A percentile compares a stretch with the other conserved stretches of the same genome.
These are phyloP conservation scores for Blastocystis sp. DNA, from an alignment of 352 stramenopile species.

Conservation along the genomic window DNA sequence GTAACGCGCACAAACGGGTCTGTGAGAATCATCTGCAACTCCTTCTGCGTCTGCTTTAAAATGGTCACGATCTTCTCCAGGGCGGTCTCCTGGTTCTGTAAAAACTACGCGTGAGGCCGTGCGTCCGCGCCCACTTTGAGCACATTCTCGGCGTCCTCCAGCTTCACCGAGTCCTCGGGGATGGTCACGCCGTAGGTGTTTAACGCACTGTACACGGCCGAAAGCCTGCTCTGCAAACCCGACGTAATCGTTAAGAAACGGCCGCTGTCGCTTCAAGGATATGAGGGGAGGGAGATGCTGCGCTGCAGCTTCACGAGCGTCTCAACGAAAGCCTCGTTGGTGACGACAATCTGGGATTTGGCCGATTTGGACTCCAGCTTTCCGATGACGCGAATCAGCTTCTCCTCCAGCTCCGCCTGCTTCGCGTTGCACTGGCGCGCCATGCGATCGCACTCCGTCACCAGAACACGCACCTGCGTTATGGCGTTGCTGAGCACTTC, in stretches of 20 bases:
- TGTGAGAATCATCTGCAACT: conserved; percentile 45
- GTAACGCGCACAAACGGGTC: conserved; percentile 39
- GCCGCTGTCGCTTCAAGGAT: conserved; percentile 1
- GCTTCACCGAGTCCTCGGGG: conserved; percentile 3
- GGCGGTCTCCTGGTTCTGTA: conserved; percentile 33
- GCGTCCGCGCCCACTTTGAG: not conserved
- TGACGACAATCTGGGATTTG: conserved; percentile 10
- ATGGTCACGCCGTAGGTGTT: conserved; percentile 28
- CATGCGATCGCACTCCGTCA: conserved; percentile 39
- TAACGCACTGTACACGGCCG: conserved; percentile 25
- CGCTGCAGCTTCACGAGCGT: conserved; percentile 27
- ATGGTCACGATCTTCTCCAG: conserved; percentile 57
- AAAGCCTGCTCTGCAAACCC: conserved; percentile 22
- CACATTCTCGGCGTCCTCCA: conserved; percentile 32
- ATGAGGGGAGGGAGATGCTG: conserved; percentile 1
- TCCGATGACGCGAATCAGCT: conserved; percentile 59
- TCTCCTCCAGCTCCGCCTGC: conserved; percentile 19
- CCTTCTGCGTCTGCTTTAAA: conserved; percentile 35
- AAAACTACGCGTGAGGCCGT: not conserved
- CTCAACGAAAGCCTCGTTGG: conserved; percentile 30
- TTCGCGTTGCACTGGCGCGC: conserved; percentile 30
- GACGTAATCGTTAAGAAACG: conserved; percentile 12
- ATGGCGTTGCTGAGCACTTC: conserved; percentile 34
- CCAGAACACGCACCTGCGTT: not conserved
- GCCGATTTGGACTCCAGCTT: conserved; percentile 44